A percentile compares a stretch with the other conserved stretches of the same genome.
Conservation (phyloP, 108 stramenopile species). For the Seminavis robusta region DNA sequence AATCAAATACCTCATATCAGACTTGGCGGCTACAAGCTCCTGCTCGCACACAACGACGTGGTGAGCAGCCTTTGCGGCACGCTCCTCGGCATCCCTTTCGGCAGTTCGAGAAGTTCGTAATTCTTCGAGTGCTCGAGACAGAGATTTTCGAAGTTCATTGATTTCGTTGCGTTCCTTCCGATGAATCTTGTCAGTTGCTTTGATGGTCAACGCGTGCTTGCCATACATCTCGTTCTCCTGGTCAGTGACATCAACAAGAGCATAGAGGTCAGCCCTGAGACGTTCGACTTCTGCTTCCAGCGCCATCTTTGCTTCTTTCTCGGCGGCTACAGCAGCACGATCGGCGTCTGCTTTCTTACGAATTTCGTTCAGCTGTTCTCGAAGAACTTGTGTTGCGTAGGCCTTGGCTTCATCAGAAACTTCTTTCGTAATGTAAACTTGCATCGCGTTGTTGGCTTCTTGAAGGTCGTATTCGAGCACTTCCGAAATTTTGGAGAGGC, state of each 20-base stretch:
- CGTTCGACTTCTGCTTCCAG: conserved; percentile 54
- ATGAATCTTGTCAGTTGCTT: conserved; percentile 52
- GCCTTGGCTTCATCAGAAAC: conserved; percentile 64
- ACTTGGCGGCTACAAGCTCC: conserved; percentile 65
- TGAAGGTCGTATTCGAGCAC: conserved; percentile 62
- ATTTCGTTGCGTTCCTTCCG: conserved; percentile 66
- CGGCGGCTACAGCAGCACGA: conserved; percentile 30
- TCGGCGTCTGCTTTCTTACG: conserved; percentile 36
- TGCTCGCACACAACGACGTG: conserved; percentile 67
- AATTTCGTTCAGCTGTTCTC: conserved; percentile 61
- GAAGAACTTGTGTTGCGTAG: conserved; percentile 55
- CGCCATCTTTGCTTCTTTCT: conserved; percentile 37
- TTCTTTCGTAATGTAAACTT: conserved; percentile 66
- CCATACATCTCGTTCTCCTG: conserved; percentile 33
- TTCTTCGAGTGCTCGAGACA: conserved; percentile 56
- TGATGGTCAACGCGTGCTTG: conserved; percentile 50
- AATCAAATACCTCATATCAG: conserved; percentile 58
- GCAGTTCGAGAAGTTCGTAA: conserved; percentile 52
- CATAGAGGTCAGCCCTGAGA: conserved; percentile 59
- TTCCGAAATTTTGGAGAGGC: conserved; percentile 36
- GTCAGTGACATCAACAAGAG: conserved; percentile 56
- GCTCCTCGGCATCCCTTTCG: conserved; percentile 62
- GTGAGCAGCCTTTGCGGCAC: conserved; percentile 47
- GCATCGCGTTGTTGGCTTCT: conserved; percentile 55
- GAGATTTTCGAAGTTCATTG: conserved; percentile 49